phyloP scores from a whole-genome alignment of 1,284 basidiomycete species.

The Ceratobasidium sp. region DNA sequence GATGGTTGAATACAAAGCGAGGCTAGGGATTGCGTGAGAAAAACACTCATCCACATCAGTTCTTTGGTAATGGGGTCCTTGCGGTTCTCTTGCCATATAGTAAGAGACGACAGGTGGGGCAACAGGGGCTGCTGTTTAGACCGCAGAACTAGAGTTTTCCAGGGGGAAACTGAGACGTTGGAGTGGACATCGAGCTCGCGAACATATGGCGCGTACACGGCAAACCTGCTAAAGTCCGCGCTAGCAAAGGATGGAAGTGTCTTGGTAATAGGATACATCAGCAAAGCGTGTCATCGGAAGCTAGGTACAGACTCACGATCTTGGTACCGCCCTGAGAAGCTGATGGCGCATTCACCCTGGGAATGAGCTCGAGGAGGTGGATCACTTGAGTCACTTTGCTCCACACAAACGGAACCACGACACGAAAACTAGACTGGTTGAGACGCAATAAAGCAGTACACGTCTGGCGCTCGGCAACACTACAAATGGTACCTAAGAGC shows the following conservation, averaged over 20 bases:
- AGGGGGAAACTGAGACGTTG: neutral
- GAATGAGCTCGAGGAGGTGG: neutral
- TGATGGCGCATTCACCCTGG: neutral
- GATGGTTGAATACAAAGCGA: neutral
- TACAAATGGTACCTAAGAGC: neutral
- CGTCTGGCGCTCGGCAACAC: neutral
- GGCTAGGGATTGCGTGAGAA: neutral
- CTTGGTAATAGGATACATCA: neutral
- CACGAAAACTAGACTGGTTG: neutral
- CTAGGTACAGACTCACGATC: neutral
- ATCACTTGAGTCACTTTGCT: neutral
- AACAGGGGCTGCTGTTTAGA: neutral
- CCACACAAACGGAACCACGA: conserved; percentile 6
- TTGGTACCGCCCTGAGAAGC: neutral
- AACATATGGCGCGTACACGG: neutral
- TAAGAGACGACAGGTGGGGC: neutral
- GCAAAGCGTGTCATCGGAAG: neutral
- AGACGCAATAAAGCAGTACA: neutral
- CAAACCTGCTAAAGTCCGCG: conserved; percentile 2
- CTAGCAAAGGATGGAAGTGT: neutral
- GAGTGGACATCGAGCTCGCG: neutral
- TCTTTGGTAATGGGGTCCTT: neutral
- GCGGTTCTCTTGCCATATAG: neutral
- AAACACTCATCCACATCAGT: neutral
- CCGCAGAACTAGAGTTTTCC: neutral